Base-by-base conservation (phyloP, 2,329 filamentous ascomycete species). In the Pseudogymnoascus pannorum region DNA sequence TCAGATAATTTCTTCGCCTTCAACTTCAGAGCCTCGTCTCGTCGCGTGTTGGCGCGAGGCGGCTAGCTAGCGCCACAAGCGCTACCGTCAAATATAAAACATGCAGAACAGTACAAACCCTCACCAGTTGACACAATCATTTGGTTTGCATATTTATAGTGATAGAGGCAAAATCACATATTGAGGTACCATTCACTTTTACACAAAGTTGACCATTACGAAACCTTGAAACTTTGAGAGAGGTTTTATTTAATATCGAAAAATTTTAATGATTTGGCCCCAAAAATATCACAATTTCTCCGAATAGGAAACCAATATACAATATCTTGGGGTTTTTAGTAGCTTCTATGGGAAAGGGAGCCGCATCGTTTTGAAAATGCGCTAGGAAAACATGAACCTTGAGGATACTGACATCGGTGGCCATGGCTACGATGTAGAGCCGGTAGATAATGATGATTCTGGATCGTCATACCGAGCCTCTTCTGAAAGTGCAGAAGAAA, bases 381-480 rank as follows among this genome's bases (percentile, higher is more conserved):
- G 24, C 48, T 33, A 57, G 11, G n/a, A 42, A 18, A 66, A 63
- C 29, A 63, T 31, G 60, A 63, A 62, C 29, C 9, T 20, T 44
- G 44, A 44, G 12, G 18, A 44, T 44, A 16, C 26, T 33, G 8
- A 54, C 59, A 16, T 18, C 44, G 22, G 14, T n/a, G 44, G 29
- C 18, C 42, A 48, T n/a, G 59, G 26, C 22, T 14, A 44, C 42
- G 36, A 58, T 12, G 59, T 22, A 16, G 18, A 20, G 14, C 35
- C 20, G 18, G 3, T 60, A 48, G 36, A 38, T 54, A 22, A 24
- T 8, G 35, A 38, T 33, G 42, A 22, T 24, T 44, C 35, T 24
- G 42, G 40, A n/a, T 48, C 59, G 20, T 33, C 29, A 12, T 33
- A 60, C 14, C 42, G 40, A 31, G 42, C 29, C 42, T 44, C 58